A percentile compares a stretch with the other conserved stretches of the same genome.
Conservation (phyloP, 805 yeast genomes). For the Zygoascus ofunaensis region DNA sequence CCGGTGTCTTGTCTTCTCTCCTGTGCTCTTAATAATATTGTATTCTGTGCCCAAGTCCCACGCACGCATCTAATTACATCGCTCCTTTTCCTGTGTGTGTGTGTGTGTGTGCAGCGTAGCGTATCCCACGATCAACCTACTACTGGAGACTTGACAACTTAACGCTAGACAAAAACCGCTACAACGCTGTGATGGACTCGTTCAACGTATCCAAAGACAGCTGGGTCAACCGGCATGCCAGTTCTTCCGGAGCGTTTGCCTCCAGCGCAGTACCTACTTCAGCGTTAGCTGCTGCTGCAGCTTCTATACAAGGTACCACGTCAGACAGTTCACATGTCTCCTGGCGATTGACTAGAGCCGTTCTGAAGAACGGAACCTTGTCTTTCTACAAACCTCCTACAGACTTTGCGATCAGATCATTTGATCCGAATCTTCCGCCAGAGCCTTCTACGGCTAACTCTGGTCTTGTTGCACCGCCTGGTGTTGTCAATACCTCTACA, state of each 20-base stretch:
- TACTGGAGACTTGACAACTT: too few species aligned
- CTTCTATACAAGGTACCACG: conserved; percentile 3
- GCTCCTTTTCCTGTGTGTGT: too few species aligned
- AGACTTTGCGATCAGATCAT: conserved; percentile 36
- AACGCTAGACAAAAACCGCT: too few species aligned
- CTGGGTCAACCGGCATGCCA: conserved; percentile 44
- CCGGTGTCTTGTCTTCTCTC: too few species aligned
- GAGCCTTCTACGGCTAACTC: conserved; percentile 3
- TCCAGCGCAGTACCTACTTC: conserved; percentile 1
- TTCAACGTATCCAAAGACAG: conserved; percentile 35
- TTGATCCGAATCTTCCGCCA: conserved; percentile 19
- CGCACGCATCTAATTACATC: too few species aligned
- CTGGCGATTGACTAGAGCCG: conserved; percentile 50
- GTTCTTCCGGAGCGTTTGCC: conserved; percentile 8
- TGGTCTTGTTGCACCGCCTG: neutral
- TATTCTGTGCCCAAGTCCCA: too few species aligned
- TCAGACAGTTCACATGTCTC: neutral
- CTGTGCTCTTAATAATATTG: too few species aligned
- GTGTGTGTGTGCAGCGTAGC: too few species aligned
- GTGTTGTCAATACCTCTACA: too few species aligned
- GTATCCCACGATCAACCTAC: too few species aligned
- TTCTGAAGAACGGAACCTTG: conserved; percentile 59
- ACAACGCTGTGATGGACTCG: conserved; percentile 1
- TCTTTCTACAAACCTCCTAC: conserved; percentile 51
- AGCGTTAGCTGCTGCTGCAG: conserved; percentile 1